Evolutionary conservation across 257 asterid genomes (phyloP).

Genomic region (Scutellaria galericulata): DNA sequence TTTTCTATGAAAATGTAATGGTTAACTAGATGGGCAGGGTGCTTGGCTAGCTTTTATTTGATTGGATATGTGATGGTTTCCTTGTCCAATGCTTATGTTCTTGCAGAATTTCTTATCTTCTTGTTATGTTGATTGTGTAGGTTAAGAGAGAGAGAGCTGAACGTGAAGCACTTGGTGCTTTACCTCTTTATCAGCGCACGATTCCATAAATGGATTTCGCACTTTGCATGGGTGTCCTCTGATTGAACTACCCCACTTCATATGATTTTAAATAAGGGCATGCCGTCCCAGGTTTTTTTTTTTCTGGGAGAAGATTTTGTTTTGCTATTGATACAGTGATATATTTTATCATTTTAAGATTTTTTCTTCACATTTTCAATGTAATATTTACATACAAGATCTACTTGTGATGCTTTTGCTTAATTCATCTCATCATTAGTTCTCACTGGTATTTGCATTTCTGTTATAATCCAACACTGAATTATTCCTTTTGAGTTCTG

Average conservation of each 20-base stretch:
- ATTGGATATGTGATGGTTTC: too few relatives aligned
- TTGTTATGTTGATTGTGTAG: conserved; percentile 43
- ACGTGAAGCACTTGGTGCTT: conserved; percentile 81
- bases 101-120: background rate
- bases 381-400: background rate
- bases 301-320: conserved; percentile 29
- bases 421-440: too few relatives aligned
- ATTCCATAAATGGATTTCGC: conserved; percentile 52
- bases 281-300: conserved; percentile 18
- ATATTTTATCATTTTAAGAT: conserved; percentile 13
- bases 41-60: too few relatives aligned
- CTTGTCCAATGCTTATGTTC: background rate
- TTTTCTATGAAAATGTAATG: too few relatives aligned
- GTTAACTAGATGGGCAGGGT: too few relatives aligned
- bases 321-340: conserved; percentile 8
- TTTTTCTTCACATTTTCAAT: conserved; percentile 16
- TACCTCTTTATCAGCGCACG: conserved; percentile 83
- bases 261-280: conserved; percentile 30
- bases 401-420: too few relatives aligned
- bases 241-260: conserved; percentile 28
- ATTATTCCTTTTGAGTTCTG: too few relatives aligned
- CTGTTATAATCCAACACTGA: background rate
- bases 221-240: conserved; percentile 31
- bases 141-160: conserved; percentile 80
- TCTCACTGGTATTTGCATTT: background rate